Evolutionary conservation across 306 rosid species (phyloP), one percentile per base, ranked within the genome.

Genomic region (Senna tora): DNA sequence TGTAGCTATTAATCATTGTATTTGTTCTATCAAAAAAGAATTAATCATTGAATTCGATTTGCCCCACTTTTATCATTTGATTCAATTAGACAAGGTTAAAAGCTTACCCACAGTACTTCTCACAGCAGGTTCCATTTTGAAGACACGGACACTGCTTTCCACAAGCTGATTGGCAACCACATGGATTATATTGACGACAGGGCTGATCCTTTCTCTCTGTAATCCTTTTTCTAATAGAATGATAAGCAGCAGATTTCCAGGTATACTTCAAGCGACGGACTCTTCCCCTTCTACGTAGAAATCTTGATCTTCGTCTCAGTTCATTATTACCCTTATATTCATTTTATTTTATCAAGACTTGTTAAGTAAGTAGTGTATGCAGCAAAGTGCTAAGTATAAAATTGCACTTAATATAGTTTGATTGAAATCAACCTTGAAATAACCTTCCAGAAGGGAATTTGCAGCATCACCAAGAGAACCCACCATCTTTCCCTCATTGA

Each of bases 241-340:
- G 90, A 79, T 75, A 81, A 36, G 96, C 89, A 30, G 96, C 87
- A 68, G 98, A 85, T 72, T 93, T 93, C 79, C 85, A 81, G 56
- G 96, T 81, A 81, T 80, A 83, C 32, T 77, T 75, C 76, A 95
- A 82, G 56, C 99, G 97, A 62, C 99, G 99, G 66, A 95, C 99
- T 80, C 93, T 91, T 67, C 99, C 99, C 78, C 90, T 88, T 84
- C 99, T 84, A 16, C 99, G 93, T 77, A 95, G 81, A 81, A 95
- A 95, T 68, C 84, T 95, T 66, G 99, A 95, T 79, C 99, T 86
- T 75, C 99, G 85, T 77, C 99, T 85, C 34, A 86, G 92, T 77
- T 95, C 97, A 69, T 88, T 94, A 84, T 72, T 88, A 58, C 97
- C 96, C 99, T 94, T 77, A 51, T 57, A 82, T 83, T 74, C 43